These are phyloP conservation scores for Fusarium fujikuroi DNA, from an alignment of 2,329 filamentous ascomycete genomes.

Conservation along the genomic window DNA sequence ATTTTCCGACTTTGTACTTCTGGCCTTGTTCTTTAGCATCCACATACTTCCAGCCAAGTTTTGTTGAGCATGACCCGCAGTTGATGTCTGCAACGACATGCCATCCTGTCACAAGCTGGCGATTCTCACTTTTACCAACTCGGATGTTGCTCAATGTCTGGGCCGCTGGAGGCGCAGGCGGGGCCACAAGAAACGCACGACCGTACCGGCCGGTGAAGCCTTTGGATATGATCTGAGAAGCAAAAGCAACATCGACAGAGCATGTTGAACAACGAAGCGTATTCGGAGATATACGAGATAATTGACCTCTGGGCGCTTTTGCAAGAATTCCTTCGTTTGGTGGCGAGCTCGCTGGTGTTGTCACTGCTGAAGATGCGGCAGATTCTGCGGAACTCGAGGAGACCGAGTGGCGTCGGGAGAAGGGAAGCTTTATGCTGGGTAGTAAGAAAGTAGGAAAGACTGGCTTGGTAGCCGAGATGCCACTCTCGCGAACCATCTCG, in stretches of 20 bases:
- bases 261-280: slow-evolving; percentile 69
- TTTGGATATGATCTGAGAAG: slow-evolving; percentile 71
- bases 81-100: slow-evolving; percentile 73
- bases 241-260: slow-evolving; percentile 69
- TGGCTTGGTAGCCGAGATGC: slow-evolving; percentile 56
- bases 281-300: slow-evolving; percentile 60
- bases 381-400: slow-evolving; percentile 49
- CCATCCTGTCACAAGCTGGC: slow-evolving; percentile 70
- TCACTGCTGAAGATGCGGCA: slow-evolving; percentile 42
- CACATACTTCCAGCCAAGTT: slow-evolving; percentile 76
- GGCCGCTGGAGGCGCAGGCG: slow-evolving; percentile 43
- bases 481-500: slow-evolving; percentile 50
- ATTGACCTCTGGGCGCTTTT: slow-evolving; percentile 35
- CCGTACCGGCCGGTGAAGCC: slow-evolving; percentile 74
- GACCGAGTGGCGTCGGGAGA: slow-evolving; percentile 55
- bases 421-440: slow-evolving; percentile 61
- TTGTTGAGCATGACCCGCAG: slow-evolving; percentile 65
- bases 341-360: slow-evolving; percentile 46
- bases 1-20: slow-evolving; percentile 76
- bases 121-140: slow-evolving; percentile 63
- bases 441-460: slow-evolving; percentile 64
- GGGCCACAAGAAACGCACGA: slow-evolving; percentile 69
- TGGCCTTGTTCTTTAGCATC: slow-evolving; percentile 69
- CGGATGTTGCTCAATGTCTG: slow-evolving; percentile 64
- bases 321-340: slow-evolving; percentile 28